Base-by-base conservation (phyloP, 2,329 filamentous ascomycete species). In the Cladosporium oxysporum region DNA sequence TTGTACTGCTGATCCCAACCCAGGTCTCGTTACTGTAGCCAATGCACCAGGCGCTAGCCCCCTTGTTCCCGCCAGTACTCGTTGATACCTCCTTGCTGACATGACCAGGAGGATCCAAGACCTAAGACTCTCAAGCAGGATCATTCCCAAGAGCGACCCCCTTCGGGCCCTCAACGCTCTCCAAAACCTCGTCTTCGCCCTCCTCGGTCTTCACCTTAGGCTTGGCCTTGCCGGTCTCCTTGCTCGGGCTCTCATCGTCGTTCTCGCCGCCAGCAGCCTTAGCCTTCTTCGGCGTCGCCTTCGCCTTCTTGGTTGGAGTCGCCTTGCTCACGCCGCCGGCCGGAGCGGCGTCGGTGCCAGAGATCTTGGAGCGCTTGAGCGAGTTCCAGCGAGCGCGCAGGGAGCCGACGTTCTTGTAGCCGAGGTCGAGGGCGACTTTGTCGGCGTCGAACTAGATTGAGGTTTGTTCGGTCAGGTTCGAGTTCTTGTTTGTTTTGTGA, bases 351-450 rank as follows among this genome's bases (percentile, higher is more conserved):
- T 52, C 23, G 31, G 16, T 26, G 12, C 21, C 47, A 12, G 58
- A 63, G 65, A 72, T 71, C 66, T 73, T 74, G 68, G 72, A 70
- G 66, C 66, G 66, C 49, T 67, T 70, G 66, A 71, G 73, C 49
- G 72, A 67, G 47, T 55, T 62, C 71, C 71, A 74, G 62, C 72
- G 70, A n/a, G 62, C 66, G 6, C 66, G 68, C 35, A 69, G 69
- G 47, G 70, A 68, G 49, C 33, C 59, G 61, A 47, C 69, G 62
- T 72, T 69, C 41, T 75, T 74, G 71, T 74, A 71, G 52, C 65
- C 65, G 37, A 69, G 37, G 23, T 70, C 67, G 16, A 57, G 26
- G 37, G 72, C 72, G 35, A 75, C 70, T 50, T 68, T 68, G 2
- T 71, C 69, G 64, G 65, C 71, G 66, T 75, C 66, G 67, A 69